These are phyloP conservation scores for Phytophthora palmivora DNA, from an alignment of 352 stramenopile species.

Conservation along the genomic window DNA sequence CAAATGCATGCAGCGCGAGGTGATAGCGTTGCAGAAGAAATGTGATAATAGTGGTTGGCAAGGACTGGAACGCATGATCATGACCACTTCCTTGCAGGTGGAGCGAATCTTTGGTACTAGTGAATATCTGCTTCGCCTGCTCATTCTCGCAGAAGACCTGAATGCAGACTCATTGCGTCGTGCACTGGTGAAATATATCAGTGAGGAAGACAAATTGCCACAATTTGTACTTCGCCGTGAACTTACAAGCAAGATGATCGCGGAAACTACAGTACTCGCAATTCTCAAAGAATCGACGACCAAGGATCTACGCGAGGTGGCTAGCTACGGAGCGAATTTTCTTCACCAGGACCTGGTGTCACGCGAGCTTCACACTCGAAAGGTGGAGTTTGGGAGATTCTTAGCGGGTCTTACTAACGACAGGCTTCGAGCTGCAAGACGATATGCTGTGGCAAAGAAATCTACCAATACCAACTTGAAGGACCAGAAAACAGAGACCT, in stretches of 20 bases:
- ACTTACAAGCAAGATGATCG: conserved; percentile 77
- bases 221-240: conserved; percentile 77
- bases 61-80: conserved; percentile 65
- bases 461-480: background rate
- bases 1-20: conserved; percentile 52
- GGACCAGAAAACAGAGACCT: background rate
- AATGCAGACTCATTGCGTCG: conserved; percentile 63
- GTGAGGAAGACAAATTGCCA: conserved; percentile 46
- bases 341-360: conserved; percentile 62
- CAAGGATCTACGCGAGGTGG: conserved; percentile 59
- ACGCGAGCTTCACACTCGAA: conserved; percentile 71
- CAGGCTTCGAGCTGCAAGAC: conserved; percentile 49
- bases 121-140: conserved; percentile 71
- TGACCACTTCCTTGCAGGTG: conserved; percentile 57
- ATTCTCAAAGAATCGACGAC: conserved; percentile 68
- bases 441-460: conserved; percentile 29
- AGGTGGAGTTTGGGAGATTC: conserved; percentile 59
- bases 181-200: conserved; percentile 65
- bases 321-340: conserved; percentile 51
- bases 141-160: conserved; percentile 80
- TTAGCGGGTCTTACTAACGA: conserved; percentile 66
- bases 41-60: conserved; percentile 62
- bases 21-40: conserved; percentile 52
- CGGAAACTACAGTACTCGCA: conserved; percentile 65
- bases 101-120: conserved; percentile 76